Base-by-base conservation (phyloP, 2,329 filamentous ascomycete species). In the Lachnellula arida region DNA sequence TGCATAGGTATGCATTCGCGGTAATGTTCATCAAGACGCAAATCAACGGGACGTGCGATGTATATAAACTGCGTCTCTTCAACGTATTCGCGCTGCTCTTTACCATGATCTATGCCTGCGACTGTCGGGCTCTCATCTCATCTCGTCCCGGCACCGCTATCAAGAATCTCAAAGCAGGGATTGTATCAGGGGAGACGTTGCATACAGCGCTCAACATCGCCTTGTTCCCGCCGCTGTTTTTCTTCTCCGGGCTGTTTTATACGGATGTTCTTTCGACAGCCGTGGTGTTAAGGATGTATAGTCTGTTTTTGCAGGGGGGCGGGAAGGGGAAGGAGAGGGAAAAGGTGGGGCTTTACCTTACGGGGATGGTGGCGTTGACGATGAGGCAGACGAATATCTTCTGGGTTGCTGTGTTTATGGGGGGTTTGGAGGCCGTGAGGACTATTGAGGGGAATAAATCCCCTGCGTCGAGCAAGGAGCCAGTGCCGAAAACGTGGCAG, bases 331-430 rank as follows among this genome's bases (percentile, higher is more conserved):
- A 50, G 32, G 59, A 58, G 8, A 42, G n/a, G n/a, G n/a, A n/a
- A n/a, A n/a, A 62, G 1, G n/a, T 63, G 4, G 57, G 81, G 15
- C 60, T 80, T 2, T 72, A 70, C 17, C 1, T 77, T 0, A 70
- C 87, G 5, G 91, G 91, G 0, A 60, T 90, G 0, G 60, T 81
- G 1, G 79, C 90, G 1, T 77, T 99, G 19, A 74, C 81, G 2
- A 94, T 96, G 76, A 81, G 94, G 23, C 94, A 99, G 72, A 99
- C 94, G 0, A 99, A 99, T 66, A 88, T 97, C 54, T 96, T 99
- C 70, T 99, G 94, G 94, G 86, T 92, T 0, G 87, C 89, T 1
- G 77, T 92, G 0, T 91, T 89, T 66, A 82, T 91, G 65, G 87
- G 87, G 19, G 85, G 80, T 5, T 58, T 83, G 43, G 80, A 86